phyloP scores from a whole-genome alignment of 306 rosid species.

The Ceratonia siliqua region DNA sequence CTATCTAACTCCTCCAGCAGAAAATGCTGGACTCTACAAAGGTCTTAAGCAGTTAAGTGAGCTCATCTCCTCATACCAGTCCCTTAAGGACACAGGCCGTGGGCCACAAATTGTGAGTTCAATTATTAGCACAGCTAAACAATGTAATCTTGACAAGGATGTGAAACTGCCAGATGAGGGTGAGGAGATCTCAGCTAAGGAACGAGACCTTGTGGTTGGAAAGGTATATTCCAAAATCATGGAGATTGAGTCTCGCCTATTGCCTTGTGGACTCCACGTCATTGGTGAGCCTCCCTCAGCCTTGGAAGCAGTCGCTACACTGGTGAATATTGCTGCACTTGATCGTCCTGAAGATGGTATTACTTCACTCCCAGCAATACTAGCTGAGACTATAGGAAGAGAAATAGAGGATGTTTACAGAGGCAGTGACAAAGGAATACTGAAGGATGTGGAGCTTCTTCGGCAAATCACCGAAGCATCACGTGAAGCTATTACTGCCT shows the following conservation, averaged over 20 bases:
- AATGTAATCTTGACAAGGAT: slow-evolving; percentile 98
- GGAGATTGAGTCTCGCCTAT: slow-evolving; percentile 95
- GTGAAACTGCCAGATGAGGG: slow-evolving; percentile 87
- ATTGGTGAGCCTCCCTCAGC: slow-evolving; percentile 99
- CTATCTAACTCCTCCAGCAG: slow-evolving; percentile 97
- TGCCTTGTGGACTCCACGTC: slow-evolving; percentile 96
- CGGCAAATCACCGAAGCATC: slow-evolving; percentile 84
- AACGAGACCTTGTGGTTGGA: slow-evolving; percentile 90
- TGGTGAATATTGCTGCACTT: slow-evolving; percentile 94
- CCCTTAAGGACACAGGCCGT: slow-evolving; percentile 94
- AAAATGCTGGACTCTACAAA: slow-evolving; percentile 98
- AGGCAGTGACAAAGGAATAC: slow-evolving; percentile 77
- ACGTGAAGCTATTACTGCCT: slow-evolving; percentile 77
- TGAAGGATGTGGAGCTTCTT: slow-evolving; percentile 96
- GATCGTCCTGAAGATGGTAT: slow-evolving; percentile 90
- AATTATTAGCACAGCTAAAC: slow-evolving; percentile 90
- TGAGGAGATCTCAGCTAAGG: slow-evolving; percentile 75
- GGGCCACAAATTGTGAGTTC: slow-evolving; percentile 97
- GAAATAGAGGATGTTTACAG: slow-evolving; percentile 82
- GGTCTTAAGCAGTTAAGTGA: slow-evolving; percentile 97
- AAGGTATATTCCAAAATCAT: slow-evolving; percentile 92
- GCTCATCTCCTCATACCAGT: slow-evolving; percentile 94
- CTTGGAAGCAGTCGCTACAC: slow-evolving; percentile 95
- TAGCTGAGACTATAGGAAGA: slow-evolving; percentile 89
- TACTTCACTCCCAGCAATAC: slow-evolving; percentile 72